Base-by-base conservation (phyloP, 1,139 yeast genomes). In the Candida sanyaensis region DNA sequence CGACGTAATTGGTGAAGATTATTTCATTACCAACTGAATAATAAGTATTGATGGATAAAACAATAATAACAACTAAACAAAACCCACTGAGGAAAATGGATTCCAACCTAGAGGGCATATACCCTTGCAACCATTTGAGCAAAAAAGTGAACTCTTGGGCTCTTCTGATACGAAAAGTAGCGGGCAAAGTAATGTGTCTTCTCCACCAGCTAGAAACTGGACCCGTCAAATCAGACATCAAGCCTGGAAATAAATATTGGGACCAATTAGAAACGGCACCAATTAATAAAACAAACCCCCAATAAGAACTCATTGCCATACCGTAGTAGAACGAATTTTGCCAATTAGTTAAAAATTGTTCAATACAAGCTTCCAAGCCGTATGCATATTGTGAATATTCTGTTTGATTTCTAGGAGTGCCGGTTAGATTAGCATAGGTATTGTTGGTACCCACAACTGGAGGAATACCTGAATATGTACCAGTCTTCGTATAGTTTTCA, bases 201-300 rank as follows among this genome's bases (percentile, higher is more conserved):
- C 74, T 52, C 42, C 60, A 50, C 62, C 63, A 59, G 42, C 63
- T 66, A 4, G 63, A 54, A 23, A 55, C 11, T 1, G 63, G 63
- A 34, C 62, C 70, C 1, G 61, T 64, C 28, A 59, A 41, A n/a
- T 45, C 48, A 10, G 37, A 38, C 39, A 50, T 61, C 1, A 61
- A 9, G 1, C 49, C 38, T 0, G 73, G 73, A 26, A 63, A 51
- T 4, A 64, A 38, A 8, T 63, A 29, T 45, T 66, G 68, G 37
- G 64, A 44, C 74, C 75, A 71, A 49, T 69, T 71, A 44, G 66
- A 59, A n/a, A 74, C 37, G 2, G 70, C 66, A 5, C 75, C 73
- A 29, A 71, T 28, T 2, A 80, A 26, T 50, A 80, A 57, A 9
- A 81, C 64, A 3, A 73, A 45, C 1, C 66, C 73, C 82, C 84